phyloP scores from a whole-genome alignment of 352 stramenopile genomes.

The Pilasporangium apinafurcum region DNA sequence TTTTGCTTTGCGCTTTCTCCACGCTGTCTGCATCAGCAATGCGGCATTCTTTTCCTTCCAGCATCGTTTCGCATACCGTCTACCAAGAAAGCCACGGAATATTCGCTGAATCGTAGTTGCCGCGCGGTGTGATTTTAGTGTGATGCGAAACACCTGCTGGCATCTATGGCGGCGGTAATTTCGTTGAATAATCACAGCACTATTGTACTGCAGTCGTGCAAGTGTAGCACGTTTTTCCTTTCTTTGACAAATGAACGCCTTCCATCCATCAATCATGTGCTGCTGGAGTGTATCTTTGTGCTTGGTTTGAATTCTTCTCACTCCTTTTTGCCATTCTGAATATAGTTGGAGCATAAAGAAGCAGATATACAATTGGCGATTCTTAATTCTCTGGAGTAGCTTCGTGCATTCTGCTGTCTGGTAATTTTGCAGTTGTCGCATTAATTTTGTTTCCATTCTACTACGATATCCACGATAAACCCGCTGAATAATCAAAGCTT shows the following conservation, averaged over 20 bases:
- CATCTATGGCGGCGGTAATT: constrained; percentile 53
- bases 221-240: constrained; percentile 32
- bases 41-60: constrained; percentile 37
- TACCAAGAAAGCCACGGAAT: constrained; percentile 36
- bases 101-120: constrained; percentile 52
- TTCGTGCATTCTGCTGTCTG: constrained; percentile 18
- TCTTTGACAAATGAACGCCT: constrained; percentile 9
- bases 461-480: constrained; percentile 38
- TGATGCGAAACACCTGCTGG: constrained; percentile 33
- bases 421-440: constrained; percentile 13
- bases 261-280: constrained; percentile 12
- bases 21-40: constrained; percentile 46
- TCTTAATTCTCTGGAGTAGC: constrained; percentile 29
- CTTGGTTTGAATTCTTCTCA: constrained; percentile 26
- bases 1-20: constrained; percentile 35
- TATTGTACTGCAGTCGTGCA: constrained; percentile 21
- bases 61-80: constrained; percentile 21
- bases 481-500: constrained; percentile 40
- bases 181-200: constrained; percentile 58
- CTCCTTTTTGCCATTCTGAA: constrained; percentile 9
- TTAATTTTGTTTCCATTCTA: constrained; percentile 9
- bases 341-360: constrained; percentile 22
- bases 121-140: constrained; percentile 27
- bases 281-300: constrained; percentile 7
- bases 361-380: constrained; percentile 13